A percentile compares a stretch with the other conserved stretches of the same genome.
These are phyloP conservation scores for Lasiosphaeris hirsuta DNA, from an alignment of 495 filamentous ascomycete genomes.

Conservation along the genomic window DNA sequence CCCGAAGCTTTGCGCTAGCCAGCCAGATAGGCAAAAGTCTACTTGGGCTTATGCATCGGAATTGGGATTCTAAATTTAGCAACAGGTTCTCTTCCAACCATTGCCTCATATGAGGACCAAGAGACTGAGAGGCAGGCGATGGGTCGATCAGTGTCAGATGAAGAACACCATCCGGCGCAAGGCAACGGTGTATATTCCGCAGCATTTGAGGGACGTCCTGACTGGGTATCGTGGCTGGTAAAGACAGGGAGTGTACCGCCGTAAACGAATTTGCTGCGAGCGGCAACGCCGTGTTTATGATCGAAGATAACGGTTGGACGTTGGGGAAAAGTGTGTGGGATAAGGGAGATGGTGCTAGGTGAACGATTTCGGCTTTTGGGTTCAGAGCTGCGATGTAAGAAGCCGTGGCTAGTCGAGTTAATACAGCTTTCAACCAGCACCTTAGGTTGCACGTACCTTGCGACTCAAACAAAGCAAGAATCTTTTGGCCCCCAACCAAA, in stretches of 20 bases:
- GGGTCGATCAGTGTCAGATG: constrained; percentile 48
- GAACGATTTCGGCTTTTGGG: constrained; percentile 26
- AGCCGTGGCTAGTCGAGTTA: constrained; percentile 36
- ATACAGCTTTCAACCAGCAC: not conserved
- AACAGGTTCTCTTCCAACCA: constrained; percentile 50
- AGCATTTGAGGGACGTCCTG: constrained; percentile 37
- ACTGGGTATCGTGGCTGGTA: constrained; percentile 37
- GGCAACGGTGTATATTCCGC: constrained; percentile 37
- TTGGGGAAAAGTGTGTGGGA: constrained; percentile 36
- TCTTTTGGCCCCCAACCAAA: constrained; percentile 13
- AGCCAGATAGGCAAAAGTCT: constrained; percentile 44
- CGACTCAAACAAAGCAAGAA: constrained; percentile 43
- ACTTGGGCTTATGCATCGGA: constrained; percentile 43
- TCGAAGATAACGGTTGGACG: constrained; percentile 32
- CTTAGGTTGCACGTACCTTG: constrained; percentile 27
- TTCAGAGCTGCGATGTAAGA: constrained; percentile 41
- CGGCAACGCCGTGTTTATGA: constrained; percentile 29
- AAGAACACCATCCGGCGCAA: constrained; percentile 36
- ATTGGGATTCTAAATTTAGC: constrained; percentile 41
- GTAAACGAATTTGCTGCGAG: constrained; percentile 35
- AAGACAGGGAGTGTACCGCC: constrained; percentile 31
- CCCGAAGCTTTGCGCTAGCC: constrained; percentile 36
- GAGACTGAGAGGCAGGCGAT: constrained; percentile 35
- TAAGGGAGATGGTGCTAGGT: constrained; percentile 35
- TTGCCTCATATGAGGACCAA: constrained; percentile 42